Base-by-base conservation (phyloP, 2,329 filamentous ascomycete genomes). In the Pestalotiopsis sp. region DNA sequence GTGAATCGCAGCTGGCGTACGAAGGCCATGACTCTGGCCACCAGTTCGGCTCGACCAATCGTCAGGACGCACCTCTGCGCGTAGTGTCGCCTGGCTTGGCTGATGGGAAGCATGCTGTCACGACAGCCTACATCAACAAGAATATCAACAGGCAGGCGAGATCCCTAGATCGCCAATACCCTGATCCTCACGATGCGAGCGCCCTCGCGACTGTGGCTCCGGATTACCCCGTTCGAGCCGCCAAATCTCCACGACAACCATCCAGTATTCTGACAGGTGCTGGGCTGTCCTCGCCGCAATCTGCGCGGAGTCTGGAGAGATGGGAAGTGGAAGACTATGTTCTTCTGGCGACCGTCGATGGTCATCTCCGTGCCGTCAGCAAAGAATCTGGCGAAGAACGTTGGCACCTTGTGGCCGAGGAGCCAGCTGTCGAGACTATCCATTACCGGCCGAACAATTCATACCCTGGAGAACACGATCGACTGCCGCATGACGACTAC, bases 291-390 rank as follows among this genome's bases (percentile, higher is more conserved):
- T 91, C 93, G 92, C 92, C 91, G 91, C 92, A 93, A 80, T 87
- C 88, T 92, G 95, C 94, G 95, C 95, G 95, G 90, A 97, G 92
- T 87, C 87, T 98, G 89, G 92, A 95, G 89, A 95, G 98, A 85
- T 98, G 95, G 95, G 94, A 98, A 92, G 95, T 98, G 85, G 95
- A 98, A 93, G 95, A 98, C 87, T 97, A 98, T 89, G 93, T 98
- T 85, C 93, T 99, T 87, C 87, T 99, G 92, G 95, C 96, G 93
- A 98, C 96, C 89, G 93, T 98, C 90, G 95, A 98, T 87, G 96
- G 96, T 87, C 93, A 94, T 80, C 90, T 98, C 77, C 93, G 97
- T 84, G 95, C 95, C 80, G 91, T 91, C 81, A 94, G 98, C 84
- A 90, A 96, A 76, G 92, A 91, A 79, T 96, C 92, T 65, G 96